phyloP scores from a whole-genome alignment of 306 rosid species.

The Lagenaria siceraria region DNA sequence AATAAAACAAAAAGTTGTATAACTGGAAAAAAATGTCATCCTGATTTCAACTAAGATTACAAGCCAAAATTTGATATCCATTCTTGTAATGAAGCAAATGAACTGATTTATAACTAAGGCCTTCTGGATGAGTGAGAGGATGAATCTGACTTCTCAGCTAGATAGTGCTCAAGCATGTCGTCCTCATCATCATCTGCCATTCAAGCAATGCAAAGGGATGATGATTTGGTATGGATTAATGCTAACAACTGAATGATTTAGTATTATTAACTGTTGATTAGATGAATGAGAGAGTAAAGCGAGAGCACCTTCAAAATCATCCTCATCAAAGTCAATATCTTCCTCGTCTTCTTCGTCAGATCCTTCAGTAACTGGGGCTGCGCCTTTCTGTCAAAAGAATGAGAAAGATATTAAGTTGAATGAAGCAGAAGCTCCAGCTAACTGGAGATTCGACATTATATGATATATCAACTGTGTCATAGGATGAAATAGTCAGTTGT shows the following conservation, averaged over 20 bases:
- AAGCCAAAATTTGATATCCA: slow-evolving; percentile 5
- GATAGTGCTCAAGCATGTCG: slow-evolving; percentile 95
- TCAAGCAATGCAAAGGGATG: neutral
- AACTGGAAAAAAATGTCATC: neutral
- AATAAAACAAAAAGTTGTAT: neutral
- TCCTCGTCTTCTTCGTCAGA: slow-evolving; percentile 70
- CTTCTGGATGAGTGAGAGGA: slow-evolving; percentile 48
- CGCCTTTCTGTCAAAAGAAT: slow-evolving; percentile 48
- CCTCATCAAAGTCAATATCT: slow-evolving; percentile 79
- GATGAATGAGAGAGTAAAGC: neutral
- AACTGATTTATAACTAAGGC: slow-evolving; percentile 25
- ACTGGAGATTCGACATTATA: neutral
- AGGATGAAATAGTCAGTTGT: neutral
- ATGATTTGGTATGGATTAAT: neutral
- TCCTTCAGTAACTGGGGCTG: slow-evolving; percentile 39
- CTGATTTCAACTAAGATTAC: neutral
- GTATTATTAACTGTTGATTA: neutral
- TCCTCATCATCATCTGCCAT: slow-evolving; percentile 85
- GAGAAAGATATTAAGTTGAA: neutral
- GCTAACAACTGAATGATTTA: neutral
- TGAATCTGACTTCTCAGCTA: slow-evolving; percentile 79
- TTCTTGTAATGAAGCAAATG: neutral
- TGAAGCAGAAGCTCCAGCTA: neutral
- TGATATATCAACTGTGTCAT: neutral
- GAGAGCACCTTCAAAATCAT: slow-evolving; percentile 75